phyloP scores from a whole-genome alignment of 129 eudicot genomes.

The Chrysanthemum lavandulifolium region DNA sequence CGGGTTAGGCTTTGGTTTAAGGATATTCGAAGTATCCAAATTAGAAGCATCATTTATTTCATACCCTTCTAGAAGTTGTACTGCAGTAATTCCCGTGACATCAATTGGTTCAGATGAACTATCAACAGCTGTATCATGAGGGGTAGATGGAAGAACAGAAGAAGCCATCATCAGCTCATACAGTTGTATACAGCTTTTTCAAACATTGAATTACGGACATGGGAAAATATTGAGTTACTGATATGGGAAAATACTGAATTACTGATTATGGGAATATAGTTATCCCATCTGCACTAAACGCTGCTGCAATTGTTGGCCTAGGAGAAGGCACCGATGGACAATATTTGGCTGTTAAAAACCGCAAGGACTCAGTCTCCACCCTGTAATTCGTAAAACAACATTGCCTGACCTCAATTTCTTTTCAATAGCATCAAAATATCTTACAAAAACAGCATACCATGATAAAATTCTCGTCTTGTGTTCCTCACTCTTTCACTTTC shows the following conservation, averaged over 20 bases:
- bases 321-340: no score
- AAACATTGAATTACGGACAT: no score
- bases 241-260: background rate
- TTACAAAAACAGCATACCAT: constrained; percentile 35
- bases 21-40: constrained; percentile 27
- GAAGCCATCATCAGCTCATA: constrained; percentile 82
- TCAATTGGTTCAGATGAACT: constrained; percentile 27
- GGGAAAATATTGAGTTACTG: background rate
- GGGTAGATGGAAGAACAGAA: constrained; percentile 41
- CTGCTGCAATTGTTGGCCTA: no score
- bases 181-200: constrained; percentile 30
- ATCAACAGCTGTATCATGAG: constrained; percentile 42
- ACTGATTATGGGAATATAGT: constrained; percentile 9
- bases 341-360: no score
- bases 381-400: constrained; percentile 35
- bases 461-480: constrained; percentile 50
- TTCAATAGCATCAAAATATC: background rate
- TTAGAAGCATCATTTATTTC: constrained; percentile 1
- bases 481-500: constrained; percentile 54
- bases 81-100: no score
- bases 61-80: no score
- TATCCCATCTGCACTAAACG: constrained; percentile 75
- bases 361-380: no score
- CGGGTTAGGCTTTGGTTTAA: constrained; percentile 12
- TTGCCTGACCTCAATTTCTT: background rate